Percentiles rank a stretch among this genome's conserved stretches.
These are phyloP conservation scores for Tolypocladium endophyticum DNA, from an alignment of 2,329 filamentous ascomycete genomes.

Conservation along the genomic window DNA sequence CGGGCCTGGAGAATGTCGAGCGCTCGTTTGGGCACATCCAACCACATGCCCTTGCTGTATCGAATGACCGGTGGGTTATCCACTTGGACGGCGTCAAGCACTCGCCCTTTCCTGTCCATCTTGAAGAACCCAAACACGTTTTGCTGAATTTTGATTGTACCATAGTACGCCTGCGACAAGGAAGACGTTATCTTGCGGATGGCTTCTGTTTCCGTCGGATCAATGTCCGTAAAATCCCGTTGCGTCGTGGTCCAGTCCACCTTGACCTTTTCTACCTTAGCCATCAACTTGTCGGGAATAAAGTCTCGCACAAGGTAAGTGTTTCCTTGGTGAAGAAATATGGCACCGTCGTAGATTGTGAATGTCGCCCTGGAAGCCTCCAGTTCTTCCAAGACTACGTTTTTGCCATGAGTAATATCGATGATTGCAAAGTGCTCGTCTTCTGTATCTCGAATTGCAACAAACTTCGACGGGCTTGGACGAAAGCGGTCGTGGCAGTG, in stretches of 20 bases:
- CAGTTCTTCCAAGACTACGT: constrained; percentile 86
- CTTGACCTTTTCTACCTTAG: constrained; percentile 77
- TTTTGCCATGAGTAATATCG: constrained; percentile 72
- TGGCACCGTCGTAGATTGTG: constrained; percentile 91
- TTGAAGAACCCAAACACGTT: constrained; percentile 97
- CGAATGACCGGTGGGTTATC: constrained; percentile 87
- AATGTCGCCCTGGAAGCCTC: constrained; percentile 92
- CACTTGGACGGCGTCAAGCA: constrained; percentile 85
- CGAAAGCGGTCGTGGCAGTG: constrained; percentile 85
- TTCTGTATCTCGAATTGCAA: constrained; percentile 78
- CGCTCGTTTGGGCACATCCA: constrained; percentile 73
- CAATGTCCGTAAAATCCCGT: constrained; percentile 87
- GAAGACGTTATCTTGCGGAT: constrained; percentile 61
- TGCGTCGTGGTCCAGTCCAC: constrained; percentile 95
- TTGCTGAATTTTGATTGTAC: constrained; percentile 74
- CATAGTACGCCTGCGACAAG: constrained; percentile 67
- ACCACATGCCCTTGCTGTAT: constrained; percentile 85
- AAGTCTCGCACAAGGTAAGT: constrained; percentile 90
- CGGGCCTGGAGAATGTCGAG: constrained; percentile 67
- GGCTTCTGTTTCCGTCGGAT: constrained; percentile 83
- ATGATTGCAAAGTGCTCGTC: constrained; percentile 93
- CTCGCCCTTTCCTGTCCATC: constrained; percentile 72
- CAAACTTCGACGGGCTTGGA: constrained; percentile 70
- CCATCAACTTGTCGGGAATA: constrained; percentile 66
- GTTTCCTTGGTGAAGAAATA: constrained; percentile 92